phyloP scores from a whole-genome alignment of 768 basidiomycete genomes.

The Suillus subaureus region DNA sequence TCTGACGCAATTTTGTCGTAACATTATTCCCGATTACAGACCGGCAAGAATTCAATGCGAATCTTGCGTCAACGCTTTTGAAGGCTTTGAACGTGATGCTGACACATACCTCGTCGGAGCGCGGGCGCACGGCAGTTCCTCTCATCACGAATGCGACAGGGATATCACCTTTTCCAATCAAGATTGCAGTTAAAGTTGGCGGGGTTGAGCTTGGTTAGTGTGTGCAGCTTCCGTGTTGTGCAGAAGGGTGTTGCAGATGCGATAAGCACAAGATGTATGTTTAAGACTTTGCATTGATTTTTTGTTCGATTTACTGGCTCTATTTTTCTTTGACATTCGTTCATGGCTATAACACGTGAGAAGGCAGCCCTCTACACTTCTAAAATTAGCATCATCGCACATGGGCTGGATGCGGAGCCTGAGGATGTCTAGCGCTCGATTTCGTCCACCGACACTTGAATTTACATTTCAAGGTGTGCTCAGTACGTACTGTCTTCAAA shows the following conservation, averaged over 20 bases:
- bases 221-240: background rate
- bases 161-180: slow-evolving; percentile 82
- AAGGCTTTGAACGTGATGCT: slow-evolving; percentile 73
- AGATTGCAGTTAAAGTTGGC: slow-evolving; percentile 67
- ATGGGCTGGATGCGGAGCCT: background rate
- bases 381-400: background rate
- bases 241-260: background rate
- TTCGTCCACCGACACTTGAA: background rate
- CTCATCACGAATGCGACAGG: slow-evolving; percentile 75
- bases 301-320: background rate
- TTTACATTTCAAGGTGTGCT: background rate
- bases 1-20: background rate
- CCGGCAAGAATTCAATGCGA: slow-evolving; percentile 53
- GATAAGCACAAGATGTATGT: background rate
- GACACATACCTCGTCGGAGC: slow-evolving; percentile 76
- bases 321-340: background rate
- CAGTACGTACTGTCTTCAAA: background rate
- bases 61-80: slow-evolving; percentile 62
- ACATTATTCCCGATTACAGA: slow-evolving; percentile 33
- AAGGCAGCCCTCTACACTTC: background rate
- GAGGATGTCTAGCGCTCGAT: background rate
- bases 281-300: background rate
- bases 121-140: slow-evolving; percentile 73
- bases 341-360: background rate
- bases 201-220: slow-evolving; percentile 57